Percentiles rank a stretch among this genome's conserved stretches.
These are phyloP conservation scores for Scheffersomyces stambukii DNA, from an alignment of 1,139 yeast species.

Conservation along the genomic window DNA sequence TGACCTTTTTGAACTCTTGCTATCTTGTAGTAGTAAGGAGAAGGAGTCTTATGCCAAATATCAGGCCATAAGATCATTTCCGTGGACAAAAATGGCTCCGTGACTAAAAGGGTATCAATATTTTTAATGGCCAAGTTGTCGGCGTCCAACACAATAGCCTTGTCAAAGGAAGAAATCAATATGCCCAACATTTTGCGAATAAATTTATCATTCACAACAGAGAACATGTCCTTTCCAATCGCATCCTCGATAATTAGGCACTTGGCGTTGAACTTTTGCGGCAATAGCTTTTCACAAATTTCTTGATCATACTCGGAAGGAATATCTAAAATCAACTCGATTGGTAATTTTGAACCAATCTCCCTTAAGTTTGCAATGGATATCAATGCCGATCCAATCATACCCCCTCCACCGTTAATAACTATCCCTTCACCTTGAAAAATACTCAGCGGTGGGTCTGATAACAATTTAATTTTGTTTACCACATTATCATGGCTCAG, in stretches of 20 bases:
- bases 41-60: conserved; percentile 32
- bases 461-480: conserved; percentile 18
- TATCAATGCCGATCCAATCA: conserved; percentile 27
- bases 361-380: conserved; percentile 30
- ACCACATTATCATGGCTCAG: conserved; percentile 24
- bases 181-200: conserved; percentile 31
- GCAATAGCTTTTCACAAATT: conserved; percentile 27
- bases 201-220: conserved; percentile 19
- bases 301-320: conserved; percentile 21
- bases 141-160: conserved; percentile 31
- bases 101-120: conserved; percentile 23
- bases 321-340: conserved; percentile 30
- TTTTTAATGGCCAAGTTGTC: conserved; percentile 32
- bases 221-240: conserved; percentile 18
- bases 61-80: conserved; percentile 39
- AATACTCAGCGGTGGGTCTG: conserved; percentile 20
- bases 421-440: conserved; percentile 35
- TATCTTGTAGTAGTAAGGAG: conserved; percentile 32
- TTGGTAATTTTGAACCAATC: conserved; percentile 30
- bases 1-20: conserved; percentile 30
- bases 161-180: conserved; percentile 31
- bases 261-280: conserved; percentile 23
- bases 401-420: conserved; percentile 26
- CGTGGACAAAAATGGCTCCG: conserved; percentile 23
- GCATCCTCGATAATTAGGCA: conserved; percentile 29